A percentile compares a stretch with the other conserved stretches of the same genome.
Conservation (phyloP, 2,329 filamentous ascomycete genomes). For the Nigrospora oryzae region DNA sequence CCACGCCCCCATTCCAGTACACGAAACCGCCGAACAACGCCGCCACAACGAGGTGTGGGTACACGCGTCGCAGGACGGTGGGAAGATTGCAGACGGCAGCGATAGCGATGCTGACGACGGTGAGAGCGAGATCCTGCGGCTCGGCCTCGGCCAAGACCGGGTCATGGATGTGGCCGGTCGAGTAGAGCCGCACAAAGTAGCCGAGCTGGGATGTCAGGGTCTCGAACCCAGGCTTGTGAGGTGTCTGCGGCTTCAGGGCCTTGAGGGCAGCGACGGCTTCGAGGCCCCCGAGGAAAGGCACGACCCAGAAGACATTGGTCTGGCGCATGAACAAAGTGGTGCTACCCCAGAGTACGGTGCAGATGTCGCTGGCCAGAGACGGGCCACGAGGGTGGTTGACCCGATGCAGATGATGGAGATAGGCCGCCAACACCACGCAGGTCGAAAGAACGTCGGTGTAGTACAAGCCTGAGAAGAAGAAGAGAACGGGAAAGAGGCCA, state of each 20-base stretch:
- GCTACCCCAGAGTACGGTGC: conserved; percentile 49
- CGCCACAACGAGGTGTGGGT: conserved; percentile 56
- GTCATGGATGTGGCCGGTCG: conserved; percentile 47
- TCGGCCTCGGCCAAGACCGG: conserved; percentile 35
- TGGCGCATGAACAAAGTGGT: conserved; percentile 72
- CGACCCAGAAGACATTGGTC: conserved; percentile 95
- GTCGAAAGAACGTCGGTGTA: conserved; percentile 91
- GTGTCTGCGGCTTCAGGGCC: conserved; percentile 24
- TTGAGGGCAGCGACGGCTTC: conserved; percentile 46
- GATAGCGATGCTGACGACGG: conserved; percentile 54
- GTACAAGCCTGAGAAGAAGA: conserved; percentile 93
- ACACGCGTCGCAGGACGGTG: conserved; percentile 36
- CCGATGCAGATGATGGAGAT: conserved; percentile 46
- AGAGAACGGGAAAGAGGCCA: conserved; percentile 77
- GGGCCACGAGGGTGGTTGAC: conserved; percentile 16
- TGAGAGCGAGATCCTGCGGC: conserved; percentile 45
- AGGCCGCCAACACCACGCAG: conserved; percentile 62
- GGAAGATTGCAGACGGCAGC: conserved; percentile 43
- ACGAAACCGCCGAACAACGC: conserved; percentile 47
- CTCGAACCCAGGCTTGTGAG: conserved; percentile 19
- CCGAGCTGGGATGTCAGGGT: conserved; percentile 24
- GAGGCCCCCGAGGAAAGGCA: conserved; percentile 62
- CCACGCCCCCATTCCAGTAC: conserved; percentile 81
- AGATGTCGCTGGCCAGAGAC: conserved; percentile 29
- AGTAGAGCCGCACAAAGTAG: conserved; percentile 33